phyloP scores from a whole-genome alignment of 2,329 filamentous ascomycete genomes.

The Dactylellina drechsleri region DNA sequence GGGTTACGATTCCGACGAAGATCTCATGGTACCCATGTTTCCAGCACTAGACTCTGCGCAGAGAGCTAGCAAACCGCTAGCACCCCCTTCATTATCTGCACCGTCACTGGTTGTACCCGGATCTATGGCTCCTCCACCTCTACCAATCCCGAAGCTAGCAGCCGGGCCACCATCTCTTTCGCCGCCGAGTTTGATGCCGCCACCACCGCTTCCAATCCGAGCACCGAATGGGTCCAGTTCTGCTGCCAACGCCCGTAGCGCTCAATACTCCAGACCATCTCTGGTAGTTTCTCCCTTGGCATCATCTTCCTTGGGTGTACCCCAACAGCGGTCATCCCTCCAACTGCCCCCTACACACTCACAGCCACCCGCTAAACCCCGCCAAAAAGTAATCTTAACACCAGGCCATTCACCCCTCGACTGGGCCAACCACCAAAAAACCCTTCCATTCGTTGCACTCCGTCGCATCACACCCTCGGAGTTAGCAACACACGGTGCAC shows the following conservation, averaged over 20 bases:
- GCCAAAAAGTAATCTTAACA: slow-evolving; percentile 79
- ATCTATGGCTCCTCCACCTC: slow-evolving; percentile 53
- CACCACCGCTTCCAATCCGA: slow-evolving; percentile 62
- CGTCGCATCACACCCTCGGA: slow-evolving; percentile 78
- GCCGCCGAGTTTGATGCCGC: slow-evolving; percentile 57
- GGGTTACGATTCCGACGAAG: slow-evolving; percentile 52
- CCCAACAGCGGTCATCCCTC: slow-evolving; percentile 30
- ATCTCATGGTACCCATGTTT: slow-evolving; percentile 63
- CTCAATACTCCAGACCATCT: slow-evolving; percentile 37
- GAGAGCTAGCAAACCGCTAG: slow-evolving; percentile 61
- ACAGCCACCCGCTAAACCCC: slow-evolving; percentile 60
- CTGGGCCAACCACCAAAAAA: slow-evolving; percentile 77
- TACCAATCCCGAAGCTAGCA: slow-evolving; percentile 32
- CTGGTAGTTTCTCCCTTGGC: slow-evolving; percentile 16
- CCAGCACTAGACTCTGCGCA: slow-evolving; percentile 68
- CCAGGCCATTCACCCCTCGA: slow-evolving; percentile 94
- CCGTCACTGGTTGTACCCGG: slow-evolving; percentile 49
- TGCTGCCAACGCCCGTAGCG: slow-evolving; percentile 47
- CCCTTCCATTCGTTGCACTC: slow-evolving; percentile 59
- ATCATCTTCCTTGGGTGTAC: slow-evolving; percentile 33
- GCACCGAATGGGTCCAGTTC: slow-evolving; percentile 59
- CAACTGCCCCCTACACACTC: slow-evolving; percentile 52
- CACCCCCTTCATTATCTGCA: slow-evolving; percentile 44
- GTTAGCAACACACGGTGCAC: slow-evolving; percentile 80
- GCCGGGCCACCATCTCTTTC: slow-evolving; percentile 54